Conservation (phyloP, 140 eudicot genomes). For the Cichorium intybus region DNA sequence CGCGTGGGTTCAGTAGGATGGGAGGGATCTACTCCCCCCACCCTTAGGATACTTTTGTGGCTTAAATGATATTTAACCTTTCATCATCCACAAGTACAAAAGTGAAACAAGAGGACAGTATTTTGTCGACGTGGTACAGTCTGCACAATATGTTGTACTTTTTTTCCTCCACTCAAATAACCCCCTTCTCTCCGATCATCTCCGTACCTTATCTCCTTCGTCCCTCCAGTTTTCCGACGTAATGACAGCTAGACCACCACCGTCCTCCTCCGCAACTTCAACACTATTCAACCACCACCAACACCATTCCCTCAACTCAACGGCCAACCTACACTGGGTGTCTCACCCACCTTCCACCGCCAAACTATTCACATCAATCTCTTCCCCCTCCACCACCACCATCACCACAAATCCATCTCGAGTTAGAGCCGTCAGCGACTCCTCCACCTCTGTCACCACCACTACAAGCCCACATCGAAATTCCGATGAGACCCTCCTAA, state of each 20-base stretch:
- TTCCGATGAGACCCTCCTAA: slow-evolving; percentile 55
- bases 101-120: slow-evolving; percentile 42
- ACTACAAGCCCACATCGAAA: slow-evolving; percentile 1
- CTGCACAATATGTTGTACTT: slow-evolving; percentile 40
- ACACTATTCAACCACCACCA: slow-evolving; percentile 33
- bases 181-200: slow-evolving; percentile 12
- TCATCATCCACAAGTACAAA: slow-evolving; percentile 24
- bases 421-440: slow-evolving; percentile 31
- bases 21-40: no score
- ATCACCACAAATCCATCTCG: slow-evolving; percentile 18
- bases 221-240: slow-evolving; percentile 9
- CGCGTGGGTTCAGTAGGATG: no score
- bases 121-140: slow-evolving; percentile 55
- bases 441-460: slow-evolving; percentile 38
- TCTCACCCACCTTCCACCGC: slow-evolving; percentile 35
- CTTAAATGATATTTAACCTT: slow-evolving; percentile 1
- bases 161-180: slow-evolving; percentile 42
- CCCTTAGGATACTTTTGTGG: not conserved
- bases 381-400: slow-evolving; percentile 17
- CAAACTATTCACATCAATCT: slow-evolving; percentile 26
- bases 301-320: slow-evolving; percentile 24
- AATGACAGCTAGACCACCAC: slow-evolving; percentile 49
- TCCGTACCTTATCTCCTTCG: slow-evolving; percentile 22
- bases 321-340: slow-evolving; percentile 31
- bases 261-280: slow-evolving; percentile 24